Evolutionary conservation across 768 basidiomycete genomes (phyloP), one percentile per base, ranked within the genome.

Genomic region (Mycena metata): DNA sequence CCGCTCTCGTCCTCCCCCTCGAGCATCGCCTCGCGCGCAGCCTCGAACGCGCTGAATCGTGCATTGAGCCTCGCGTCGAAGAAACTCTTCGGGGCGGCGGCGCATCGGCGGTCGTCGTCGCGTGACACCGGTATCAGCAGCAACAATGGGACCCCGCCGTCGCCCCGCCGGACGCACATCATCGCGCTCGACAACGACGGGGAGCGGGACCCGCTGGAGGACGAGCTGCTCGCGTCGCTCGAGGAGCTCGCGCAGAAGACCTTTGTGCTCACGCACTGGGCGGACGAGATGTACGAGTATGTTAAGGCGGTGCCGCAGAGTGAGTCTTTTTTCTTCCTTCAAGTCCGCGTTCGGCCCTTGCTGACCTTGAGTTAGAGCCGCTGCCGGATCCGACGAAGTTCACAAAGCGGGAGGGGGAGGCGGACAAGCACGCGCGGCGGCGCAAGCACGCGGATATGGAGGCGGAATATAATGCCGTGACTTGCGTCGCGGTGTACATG

Each of bases 201-300:
- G 5, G 84, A 83, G 68, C 79, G 86, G 21, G 91, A 93, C 73
- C 91, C 91, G 1, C 81, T 92, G 72, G 96, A 98, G 72, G 94
- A 97, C 67, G 88, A 89, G 67, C 79, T 98, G n/a, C 81, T 98
- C n/a, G 88, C 84, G 3, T 78, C 81, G 21, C 82, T 99, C 47
- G 97, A 99, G 76, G 93, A 96, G 70, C 82, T 96, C 4, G 97
- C 96, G 39, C 95, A 98, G 84, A 99, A 99, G 86, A 97, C 97
- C 39, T 91, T 94, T 67, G 96, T 96, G 59, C 81, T 99, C 66
- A 93, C 93, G 64, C 91, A 93, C 68, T 97, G 96, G 89, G 98
- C 94, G 23, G 97, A 99, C 71, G 93, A 96, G 84, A 91, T 98
- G 88, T 93, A 94, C 73, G 93, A 94, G 73, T 90, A 89, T 75